Percentiles rank a stretch among this genome's conserved stretches.
These are phyloP conservation scores for Chalciporus sp. DNA, from an alignment of 1,284 basidiomycete species.

Conservation along the genomic window DNA sequence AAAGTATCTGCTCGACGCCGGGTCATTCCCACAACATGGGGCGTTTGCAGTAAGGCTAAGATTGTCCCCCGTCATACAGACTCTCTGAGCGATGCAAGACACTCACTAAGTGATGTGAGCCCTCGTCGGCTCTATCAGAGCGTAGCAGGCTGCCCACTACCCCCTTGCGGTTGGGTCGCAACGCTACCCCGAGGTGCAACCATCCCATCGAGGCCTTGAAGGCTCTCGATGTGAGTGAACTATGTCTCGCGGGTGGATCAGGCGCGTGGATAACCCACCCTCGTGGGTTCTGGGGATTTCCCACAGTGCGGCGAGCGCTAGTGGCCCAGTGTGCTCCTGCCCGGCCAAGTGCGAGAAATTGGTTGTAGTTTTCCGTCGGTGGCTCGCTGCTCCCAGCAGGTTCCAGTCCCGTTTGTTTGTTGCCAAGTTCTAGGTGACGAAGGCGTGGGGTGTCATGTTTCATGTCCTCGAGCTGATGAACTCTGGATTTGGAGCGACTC, in stretches of 20 bases:
- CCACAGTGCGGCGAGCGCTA: not conserved
- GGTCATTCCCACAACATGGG: too few relatives aligned
- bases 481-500: not conserved
- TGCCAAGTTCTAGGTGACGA: not conserved
- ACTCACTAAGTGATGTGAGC: slow-evolving; percentile 1
- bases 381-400: not conserved
- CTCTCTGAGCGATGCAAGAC: not conserved
- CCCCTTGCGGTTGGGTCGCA: too few relatives aligned
- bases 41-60: not conserved
- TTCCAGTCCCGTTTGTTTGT: not conserved
- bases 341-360: not conserved
- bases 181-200: not conserved
- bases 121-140: not conserved
- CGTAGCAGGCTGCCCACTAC: not conserved
- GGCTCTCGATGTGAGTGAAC: not conserved
- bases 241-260: not conserved
- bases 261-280: not conserved
- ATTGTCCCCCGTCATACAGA: not conserved
- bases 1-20: not conserved
- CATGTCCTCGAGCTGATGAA: not conserved
- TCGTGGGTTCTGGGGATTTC: not conserved
- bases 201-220: not conserved
- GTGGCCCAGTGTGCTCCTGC: not conserved
- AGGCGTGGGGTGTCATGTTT: not conserved
- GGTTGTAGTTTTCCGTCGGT: not conserved